A percentile compares a stretch with the other conserved stretches of the same genome.
These are phyloP conservation scores for Hemileccinum impolitum DNA, from an alignment of 768 basidiomycete genomes.

Conservation along the genomic window DNA sequence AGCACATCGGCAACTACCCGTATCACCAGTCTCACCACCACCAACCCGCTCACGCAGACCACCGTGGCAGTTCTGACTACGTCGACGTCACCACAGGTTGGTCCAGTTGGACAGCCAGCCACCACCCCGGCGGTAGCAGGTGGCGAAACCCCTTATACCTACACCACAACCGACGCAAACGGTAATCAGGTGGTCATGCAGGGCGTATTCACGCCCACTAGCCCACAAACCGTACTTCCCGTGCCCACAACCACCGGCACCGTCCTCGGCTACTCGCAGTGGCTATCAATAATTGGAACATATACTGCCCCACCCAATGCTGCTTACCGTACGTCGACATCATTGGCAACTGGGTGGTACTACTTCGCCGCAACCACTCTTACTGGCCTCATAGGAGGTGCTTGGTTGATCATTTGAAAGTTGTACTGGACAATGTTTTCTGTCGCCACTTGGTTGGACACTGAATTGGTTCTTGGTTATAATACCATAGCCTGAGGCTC, in stretches of 20 bases:
- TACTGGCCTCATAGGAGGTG: constrained; percentile 27
- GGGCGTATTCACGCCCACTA: constrained; percentile 33
- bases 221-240: constrained; percentile 27
- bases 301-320: constrained; percentile 25
- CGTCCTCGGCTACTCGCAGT: constrained; percentile 29
- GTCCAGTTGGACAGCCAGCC: constrained; percentile 52
- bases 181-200: constrained; percentile 21
- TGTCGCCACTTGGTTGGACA: constrained; percentile 2
- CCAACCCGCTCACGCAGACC: constrained; percentile 15
- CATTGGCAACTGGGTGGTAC: constrained; percentile 25
- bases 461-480: background rate
- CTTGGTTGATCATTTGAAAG: constrained; percentile 28
- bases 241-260: constrained; percentile 24
- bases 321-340: constrained; percentile 19
- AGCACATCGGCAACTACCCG: background rate
- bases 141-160: constrained; percentile 47
- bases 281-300: constrained; percentile 30
- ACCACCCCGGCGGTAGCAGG: constrained; percentile 35
- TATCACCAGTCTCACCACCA: constrained; percentile 16
- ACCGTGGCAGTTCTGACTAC: constrained; percentile 18
- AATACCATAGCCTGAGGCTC: constrained; percentile 13
- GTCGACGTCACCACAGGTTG: constrained; percentile 21
- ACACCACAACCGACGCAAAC: constrained; percentile 42
- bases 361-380: constrained; percentile 24
- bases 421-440: constrained; percentile 8